Evolutionary conservation across 2,329 filamentous ascomycete species (phyloP), one percentile per base, ranked within the genome.

Genomic region (Biscogniauxia mediterranea): DNA sequence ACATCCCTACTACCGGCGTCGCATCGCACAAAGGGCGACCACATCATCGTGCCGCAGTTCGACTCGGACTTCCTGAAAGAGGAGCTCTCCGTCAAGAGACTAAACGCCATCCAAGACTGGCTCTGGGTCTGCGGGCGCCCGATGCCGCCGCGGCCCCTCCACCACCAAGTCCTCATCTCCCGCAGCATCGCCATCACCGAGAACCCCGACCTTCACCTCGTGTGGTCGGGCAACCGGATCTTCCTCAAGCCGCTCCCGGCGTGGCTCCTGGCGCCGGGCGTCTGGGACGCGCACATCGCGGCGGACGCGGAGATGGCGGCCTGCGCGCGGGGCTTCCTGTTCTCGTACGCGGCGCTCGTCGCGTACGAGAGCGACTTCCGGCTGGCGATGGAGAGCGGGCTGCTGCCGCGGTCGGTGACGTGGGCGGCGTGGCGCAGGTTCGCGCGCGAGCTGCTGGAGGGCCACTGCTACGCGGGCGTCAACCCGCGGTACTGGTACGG

Each of bases 191-290:
- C 69, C 42, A 65, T 79, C 55, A 77, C 74, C 19, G 77, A 79
- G 56, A 71, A 70, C 15, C 66, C 76, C 9, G 74, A 77, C 25
- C 68, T 79, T 23, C 77, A 79, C 55, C 73, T 78, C 52, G 66
- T 79, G 28, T 79, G 77, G 77, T 69, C 72, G 54, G 71, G 70
- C 19, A 71, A 73, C 11, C 71, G 74, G 51, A 78, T 79, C 23
- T 74, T 70, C 51, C 53, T 79, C 11, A 79, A 79, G 60, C 77
- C 78, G 0, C 61, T 79, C 1, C 80, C 80, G 0, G 59, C 68
- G 1, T 81, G 74, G 54, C 69, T 81, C 0, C 69, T 80, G 0
- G 70, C 69, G 26, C 69, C 71, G 11, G 58, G 66, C 15, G 75
- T 80, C 64, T 78, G 78, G 79, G 67, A 60, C 4, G 53, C 55